A percentile compares a stretch with the other conserved stretches of the same genome.
Conservation (phyloP, 768 basidiomycete genomes). For the Kwoniella mangroviensis region DNA sequence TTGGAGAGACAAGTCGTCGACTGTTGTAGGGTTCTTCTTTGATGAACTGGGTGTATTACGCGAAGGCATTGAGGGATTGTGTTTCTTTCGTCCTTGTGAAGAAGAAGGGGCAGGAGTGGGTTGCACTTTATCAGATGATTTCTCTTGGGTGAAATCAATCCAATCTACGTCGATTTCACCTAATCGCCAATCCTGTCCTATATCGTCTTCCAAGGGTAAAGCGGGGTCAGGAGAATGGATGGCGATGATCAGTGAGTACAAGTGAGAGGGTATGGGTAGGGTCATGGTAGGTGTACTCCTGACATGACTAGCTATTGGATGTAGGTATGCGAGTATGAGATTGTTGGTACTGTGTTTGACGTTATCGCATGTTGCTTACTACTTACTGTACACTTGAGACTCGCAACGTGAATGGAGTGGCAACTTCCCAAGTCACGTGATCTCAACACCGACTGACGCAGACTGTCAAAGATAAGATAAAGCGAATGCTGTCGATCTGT, state of each 20-base stretch:
- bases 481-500: too few relatives aligned
- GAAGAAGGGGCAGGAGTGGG: not conserved
- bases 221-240: conserved; percentile 11
- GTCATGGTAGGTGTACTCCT: conserved; percentile 7
- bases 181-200: conserved; percentile 37
- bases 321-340: not conserved
- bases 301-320: not conserved
- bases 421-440: not conserved
- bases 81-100: not conserved
- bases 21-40: conserved; percentile 6
- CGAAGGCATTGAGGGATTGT: not conserved
- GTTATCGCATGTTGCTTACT: too few relatives aligned
- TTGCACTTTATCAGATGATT: conserved; percentile 32
- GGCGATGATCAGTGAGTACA: conserved; percentile 34
- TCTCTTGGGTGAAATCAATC: conserved; percentile 54
- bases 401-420: not conserved
- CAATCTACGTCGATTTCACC: conserved; percentile 53
- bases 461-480: not conserved
- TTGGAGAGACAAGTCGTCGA: conserved; percentile 48
- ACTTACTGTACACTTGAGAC: too few relatives aligned
- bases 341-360: too few relatives aligned
- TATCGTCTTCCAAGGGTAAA: not conserved
- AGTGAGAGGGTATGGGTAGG: not conserved
- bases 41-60: not conserved
- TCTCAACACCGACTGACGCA: not conserved